Conservation (phyloP, 164 flowering plant genomes). For the Aristolochia californica region DNA sequence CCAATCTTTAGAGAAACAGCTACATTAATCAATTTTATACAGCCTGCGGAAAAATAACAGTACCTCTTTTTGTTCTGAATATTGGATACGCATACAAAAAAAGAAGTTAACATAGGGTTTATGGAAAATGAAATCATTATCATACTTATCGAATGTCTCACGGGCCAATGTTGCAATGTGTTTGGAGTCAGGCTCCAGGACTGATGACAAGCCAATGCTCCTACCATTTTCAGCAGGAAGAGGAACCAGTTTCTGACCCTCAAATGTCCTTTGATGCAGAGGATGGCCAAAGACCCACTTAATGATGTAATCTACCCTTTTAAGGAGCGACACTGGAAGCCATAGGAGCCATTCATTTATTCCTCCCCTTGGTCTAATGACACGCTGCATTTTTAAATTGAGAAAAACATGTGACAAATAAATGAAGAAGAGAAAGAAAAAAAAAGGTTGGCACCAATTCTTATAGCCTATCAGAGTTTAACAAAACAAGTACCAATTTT, state of each 20-base stretch:
- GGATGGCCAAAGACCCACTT: slow-evolving; percentile 44
- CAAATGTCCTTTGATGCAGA: slow-evolving; percentile 11
- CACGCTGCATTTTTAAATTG: slow-evolving; percentile 41
- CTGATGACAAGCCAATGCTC: slow-evolving; percentile 31
- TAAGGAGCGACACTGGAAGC: slow-evolving; percentile 80
- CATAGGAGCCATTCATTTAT: slow-evolving; percentile 80
- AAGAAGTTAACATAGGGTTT: not conserved
- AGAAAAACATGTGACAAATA: not conserved
- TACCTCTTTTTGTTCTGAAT: too few relatives aligned
- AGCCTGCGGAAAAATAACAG: too few relatives aligned
- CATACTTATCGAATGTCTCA: slow-evolving; percentile 77
- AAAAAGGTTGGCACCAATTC: not conserved
- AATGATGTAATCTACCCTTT: slow-evolving; percentile 37
- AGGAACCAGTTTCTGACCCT: slow-evolving; percentile 25
- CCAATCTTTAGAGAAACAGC: too few relatives aligned
- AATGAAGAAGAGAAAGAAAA: not conserved
- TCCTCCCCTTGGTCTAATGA: slow-evolving; percentile 82
- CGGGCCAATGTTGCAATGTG: slow-evolving; percentile 64
- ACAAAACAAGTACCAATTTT: too few relatives aligned
- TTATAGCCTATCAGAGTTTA: not conserved
- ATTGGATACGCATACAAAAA: too few relatives aligned
- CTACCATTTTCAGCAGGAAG: slow-evolving; percentile 36
- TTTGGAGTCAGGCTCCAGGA: slow-evolving; percentile 72
- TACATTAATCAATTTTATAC: too few relatives aligned
- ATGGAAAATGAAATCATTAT: not conserved